phyloP scores from a whole-genome alignment of 1,284 basidiomycete species.

The Trichosporon asahii region DNA sequence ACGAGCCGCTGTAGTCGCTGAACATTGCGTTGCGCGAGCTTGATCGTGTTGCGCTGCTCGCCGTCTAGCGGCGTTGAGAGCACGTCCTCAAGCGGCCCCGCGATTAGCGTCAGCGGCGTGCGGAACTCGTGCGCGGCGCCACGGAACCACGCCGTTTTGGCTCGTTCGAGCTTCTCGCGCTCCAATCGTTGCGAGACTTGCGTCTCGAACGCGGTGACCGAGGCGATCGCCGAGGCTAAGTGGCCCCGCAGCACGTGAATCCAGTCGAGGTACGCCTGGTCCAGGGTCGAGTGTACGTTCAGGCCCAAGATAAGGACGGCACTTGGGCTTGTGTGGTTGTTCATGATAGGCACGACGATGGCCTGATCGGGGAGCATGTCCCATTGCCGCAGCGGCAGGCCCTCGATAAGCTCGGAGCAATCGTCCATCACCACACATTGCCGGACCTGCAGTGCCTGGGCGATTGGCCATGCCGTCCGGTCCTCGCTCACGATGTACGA shows the following conservation, averaged over 20 bases:
- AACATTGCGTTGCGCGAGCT: slow-evolving; percentile 35
- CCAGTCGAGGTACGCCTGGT: slow-evolving; percentile 36
- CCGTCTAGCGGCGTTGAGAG: slow-evolving; percentile 12
- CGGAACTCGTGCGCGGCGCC: slow-evolving; percentile 37
- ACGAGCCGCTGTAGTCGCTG: slow-evolving; percentile 36
- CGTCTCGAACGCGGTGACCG: slow-evolving; percentile 16
- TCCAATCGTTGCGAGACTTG: slow-evolving; percentile 17
- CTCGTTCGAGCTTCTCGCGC: slow-evolving; percentile 21
- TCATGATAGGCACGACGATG: slow-evolving; percentile 42
- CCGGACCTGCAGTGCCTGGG: slow-evolving; percentile 28
- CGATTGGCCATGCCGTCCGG: slow-evolving; percentile 28
- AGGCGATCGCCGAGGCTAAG: slow-evolving; percentile 17
- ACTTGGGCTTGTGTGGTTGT: slow-evolving; percentile 26
- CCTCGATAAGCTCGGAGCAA: slow-evolving; percentile 28
- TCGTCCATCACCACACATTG: slow-evolving; percentile 36
- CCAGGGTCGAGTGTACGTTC: slow-evolving; percentile 34
- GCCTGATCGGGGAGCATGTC: slow-evolving; percentile 37
- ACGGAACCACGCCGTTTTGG: slow-evolving; percentile 33
- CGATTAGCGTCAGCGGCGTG: slow-evolving; percentile 34
- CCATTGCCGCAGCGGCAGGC: slow-evolving; percentile 39
- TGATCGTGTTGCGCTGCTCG: slow-evolving; percentile 19
- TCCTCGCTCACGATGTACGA: neutral
- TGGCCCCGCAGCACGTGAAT: slow-evolving; percentile 25
- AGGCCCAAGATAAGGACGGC: slow-evolving; percentile 45
- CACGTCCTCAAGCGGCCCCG: slow-evolving; percentile 36